phyloP scores from a whole-genome alignment of 140 eudicot genomes.

The Stevia rebaudiana region DNA sequence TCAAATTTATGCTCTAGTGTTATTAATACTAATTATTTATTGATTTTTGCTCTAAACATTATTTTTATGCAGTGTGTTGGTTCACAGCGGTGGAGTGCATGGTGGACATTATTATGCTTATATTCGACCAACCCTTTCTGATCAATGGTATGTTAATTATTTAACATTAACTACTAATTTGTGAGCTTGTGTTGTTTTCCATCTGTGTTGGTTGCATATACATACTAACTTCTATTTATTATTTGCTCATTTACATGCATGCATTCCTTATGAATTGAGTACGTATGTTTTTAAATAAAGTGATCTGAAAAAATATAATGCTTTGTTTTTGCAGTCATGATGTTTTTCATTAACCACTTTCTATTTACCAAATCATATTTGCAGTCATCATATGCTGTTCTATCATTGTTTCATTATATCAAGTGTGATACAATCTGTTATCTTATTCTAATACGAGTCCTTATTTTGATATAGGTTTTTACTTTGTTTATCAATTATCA shows the following conservation, averaged over 20 bases:
- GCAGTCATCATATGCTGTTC: neutral
- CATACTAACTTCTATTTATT: neutral
- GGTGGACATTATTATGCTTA: conserved; percentile 95
- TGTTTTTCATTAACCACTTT: conserved; percentile 5
- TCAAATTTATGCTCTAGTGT: neutral
- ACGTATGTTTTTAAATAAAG: neutral
- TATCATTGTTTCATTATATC: neutral
- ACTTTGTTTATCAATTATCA: neutral
- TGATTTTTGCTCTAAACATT: conserved; percentile 2
- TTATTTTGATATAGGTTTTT: neutral
- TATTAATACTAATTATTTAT: conserved; percentile 9
- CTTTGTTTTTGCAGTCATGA: conserved; percentile 10
- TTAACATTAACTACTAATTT: neutral
- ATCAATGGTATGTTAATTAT: conserved; percentile 56
- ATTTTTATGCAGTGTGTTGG: conserved; percentile 70
- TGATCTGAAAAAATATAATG: neutral
- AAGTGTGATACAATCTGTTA: neutral
- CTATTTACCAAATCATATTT: neutral
- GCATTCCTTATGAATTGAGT: conserved; percentile 5
- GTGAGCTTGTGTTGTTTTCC: conserved; percentile 12
- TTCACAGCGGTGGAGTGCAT: conserved; percentile 92
- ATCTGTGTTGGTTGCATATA: neutral
- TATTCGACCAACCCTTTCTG: conserved; percentile 83
- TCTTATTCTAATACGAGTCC: neutral
- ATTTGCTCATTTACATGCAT: neutral